Evolutionary conservation across 2,329 filamentous ascomycete species (phyloP).

Genomic region (Cytospora mali): DNA sequence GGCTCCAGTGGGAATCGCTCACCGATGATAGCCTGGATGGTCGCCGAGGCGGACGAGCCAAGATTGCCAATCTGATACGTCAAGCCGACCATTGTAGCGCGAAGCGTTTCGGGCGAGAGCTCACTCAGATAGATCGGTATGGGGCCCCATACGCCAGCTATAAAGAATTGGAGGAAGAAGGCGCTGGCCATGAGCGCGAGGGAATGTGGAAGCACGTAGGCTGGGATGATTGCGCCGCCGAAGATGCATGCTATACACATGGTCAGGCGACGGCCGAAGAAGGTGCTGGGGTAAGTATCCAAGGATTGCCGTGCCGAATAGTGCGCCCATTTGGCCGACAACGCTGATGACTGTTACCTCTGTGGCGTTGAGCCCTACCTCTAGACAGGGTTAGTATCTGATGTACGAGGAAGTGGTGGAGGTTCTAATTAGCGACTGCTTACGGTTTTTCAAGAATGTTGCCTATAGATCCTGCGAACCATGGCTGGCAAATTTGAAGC

Average conservation of each 20-base stretch:
- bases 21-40: slow-evolving; percentile 75
- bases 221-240: slow-evolving; percentile 79
- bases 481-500: slow-evolving; percentile 90
- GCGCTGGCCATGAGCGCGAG: slow-evolving; percentile 73
- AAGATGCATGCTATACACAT: slow-evolving; percentile 65
- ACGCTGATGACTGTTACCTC: slow-evolving; percentile 71
- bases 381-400: slow-evolving; percentile 59
- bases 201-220: slow-evolving; percentile 71
- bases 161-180: slow-evolving; percentile 82
- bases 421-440: neutral
- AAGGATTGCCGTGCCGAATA: slow-evolving; percentile 64
- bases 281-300: slow-evolving; percentile 70
- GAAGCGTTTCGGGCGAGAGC: slow-evolving; percentile 69
- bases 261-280: slow-evolving; percentile 68
- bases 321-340: slow-evolving; percentile 70
- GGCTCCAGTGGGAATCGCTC: slow-evolving; percentile 72
- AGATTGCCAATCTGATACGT: slow-evolving; percentile 79
- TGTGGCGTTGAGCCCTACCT: slow-evolving; percentile 54
- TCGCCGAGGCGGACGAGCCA: slow-evolving; percentile 68
- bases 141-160: slow-evolving; percentile 75
- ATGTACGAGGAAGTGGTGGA: slow-evolving; percentile 38
- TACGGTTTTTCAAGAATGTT: slow-evolving; percentile 12
- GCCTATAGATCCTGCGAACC: slow-evolving; percentile 59
- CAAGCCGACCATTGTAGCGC: slow-evolving; percentile 74
- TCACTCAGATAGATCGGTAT: slow-evolving; percentile 79